These are phyloP conservation scores for Russula brevipes DNA, from an alignment of 768 basidiomycete genomes.

Conservation along the genomic window DNA sequence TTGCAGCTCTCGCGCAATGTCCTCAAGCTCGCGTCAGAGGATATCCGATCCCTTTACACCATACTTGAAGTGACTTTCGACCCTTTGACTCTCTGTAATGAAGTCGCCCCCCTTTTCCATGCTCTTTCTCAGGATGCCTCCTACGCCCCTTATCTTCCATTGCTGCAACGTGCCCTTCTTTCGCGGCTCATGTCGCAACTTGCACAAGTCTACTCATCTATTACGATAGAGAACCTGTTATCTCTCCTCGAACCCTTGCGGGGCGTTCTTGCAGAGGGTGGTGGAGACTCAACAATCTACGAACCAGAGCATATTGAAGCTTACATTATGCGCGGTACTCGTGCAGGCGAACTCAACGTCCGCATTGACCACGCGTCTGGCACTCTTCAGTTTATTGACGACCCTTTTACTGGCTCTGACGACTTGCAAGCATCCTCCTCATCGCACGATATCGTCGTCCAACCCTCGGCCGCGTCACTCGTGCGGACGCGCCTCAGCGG, in stretches of 20 bases:
- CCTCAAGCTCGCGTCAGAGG: conserved; percentile 68
- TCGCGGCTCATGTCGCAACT: conserved; percentile 88
- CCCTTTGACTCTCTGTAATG: conserved; percentile 76
- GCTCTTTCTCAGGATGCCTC: conserved; percentile 49
- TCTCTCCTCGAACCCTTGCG: conserved; percentile 73
- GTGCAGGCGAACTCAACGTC: conserved; percentile 79
- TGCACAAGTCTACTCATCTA: conserved; percentile 85
- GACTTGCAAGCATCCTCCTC: conserved; percentile 34
- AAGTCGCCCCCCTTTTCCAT: conserved; percentile 73
- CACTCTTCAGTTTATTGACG: conserved; percentile 79
- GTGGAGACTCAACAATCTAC: conserved; percentile 37
- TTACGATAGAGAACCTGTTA: conserved; percentile 73
- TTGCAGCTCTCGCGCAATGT: conserved; percentile 73
- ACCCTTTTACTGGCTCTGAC: conserved; percentile 51
- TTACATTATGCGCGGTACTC: conserved; percentile 89
- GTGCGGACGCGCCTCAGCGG: conserved; percentile 73
- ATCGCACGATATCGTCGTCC: conserved; percentile 44
- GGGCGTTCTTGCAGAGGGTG: conserved; percentile 45
- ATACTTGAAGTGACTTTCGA: conserved; percentile 92
- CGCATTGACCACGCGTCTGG: conserved; percentile 86
- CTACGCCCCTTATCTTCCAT: conserved; percentile 80
- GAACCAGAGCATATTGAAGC: conserved; percentile 80
- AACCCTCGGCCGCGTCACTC: conserved; percentile 66
- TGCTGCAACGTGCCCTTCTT: conserved; percentile 85
- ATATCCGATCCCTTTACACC: conserved; percentile 75